Conservation (phyloP, 805 yeast species). For the Candida vartiovaarae region DNA sequence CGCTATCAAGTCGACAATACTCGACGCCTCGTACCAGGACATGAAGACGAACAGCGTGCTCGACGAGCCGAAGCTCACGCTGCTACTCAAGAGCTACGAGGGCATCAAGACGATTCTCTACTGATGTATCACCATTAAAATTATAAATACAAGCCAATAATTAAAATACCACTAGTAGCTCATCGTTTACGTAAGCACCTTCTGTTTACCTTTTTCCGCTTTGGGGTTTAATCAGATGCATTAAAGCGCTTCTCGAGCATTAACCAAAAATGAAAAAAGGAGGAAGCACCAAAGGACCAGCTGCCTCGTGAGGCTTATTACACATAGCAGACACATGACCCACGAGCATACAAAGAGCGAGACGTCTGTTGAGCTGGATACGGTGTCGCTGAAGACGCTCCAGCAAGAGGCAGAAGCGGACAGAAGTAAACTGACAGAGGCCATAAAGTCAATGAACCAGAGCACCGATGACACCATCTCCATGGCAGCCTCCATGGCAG, state of each 20-base stretch:
- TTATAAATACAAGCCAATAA: too few relatives aligned
- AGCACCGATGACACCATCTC: too few relatives aligned
- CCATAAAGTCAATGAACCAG: slow-evolving; percentile 1
- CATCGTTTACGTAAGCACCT: background rate
- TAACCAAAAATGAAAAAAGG: background rate
- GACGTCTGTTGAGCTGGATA: too few relatives aligned
- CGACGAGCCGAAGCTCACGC: slow-evolving; percentile 20
- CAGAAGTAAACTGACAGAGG: slow-evolving; percentile 10
- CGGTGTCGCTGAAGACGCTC: slow-evolving; percentile 2
- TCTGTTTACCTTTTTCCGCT: slow-evolving; percentile 12
- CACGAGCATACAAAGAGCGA: too few relatives aligned
- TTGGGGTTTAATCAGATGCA: slow-evolving; percentile 8
- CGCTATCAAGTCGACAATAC: slow-evolving; percentile 20
- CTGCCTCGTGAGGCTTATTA: too few relatives aligned
- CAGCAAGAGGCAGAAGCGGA: slow-evolving; percentile 11
- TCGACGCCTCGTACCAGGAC: slow-evolving; percentile 24
- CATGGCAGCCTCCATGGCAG: too few relatives aligned
- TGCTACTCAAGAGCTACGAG: slow-evolving; percentile 17
- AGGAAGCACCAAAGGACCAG: background rate
- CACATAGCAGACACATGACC: too few relatives aligned
- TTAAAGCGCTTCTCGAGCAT: background rate
- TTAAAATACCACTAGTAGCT: too few relatives aligned
- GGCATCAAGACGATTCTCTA: slow-evolving; percentile 23
- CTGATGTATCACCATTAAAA: slow-evolving; percentile 1
- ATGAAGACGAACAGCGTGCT: slow-evolving; percentile 20